Evolutionary conservation across 306 rosid species (phyloP).

Genomic region (Sophora flavescens): DNA sequence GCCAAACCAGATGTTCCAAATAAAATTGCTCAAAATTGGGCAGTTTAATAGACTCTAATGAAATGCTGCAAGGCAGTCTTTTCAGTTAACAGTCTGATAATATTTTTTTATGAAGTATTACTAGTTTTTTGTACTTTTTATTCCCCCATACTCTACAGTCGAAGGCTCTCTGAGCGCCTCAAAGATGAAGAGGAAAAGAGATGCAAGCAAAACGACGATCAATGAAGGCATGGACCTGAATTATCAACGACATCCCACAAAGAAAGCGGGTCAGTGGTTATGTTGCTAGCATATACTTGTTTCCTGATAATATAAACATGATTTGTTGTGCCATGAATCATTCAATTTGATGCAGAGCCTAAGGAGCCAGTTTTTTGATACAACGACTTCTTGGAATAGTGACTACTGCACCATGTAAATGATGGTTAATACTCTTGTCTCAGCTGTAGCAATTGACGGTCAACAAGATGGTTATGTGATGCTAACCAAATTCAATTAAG

Average conservation of each 20-base stretch:
- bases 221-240: conserved; percentile 33
- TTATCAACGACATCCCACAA: conserved; percentile 42
- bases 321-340: conserved; percentile 17
- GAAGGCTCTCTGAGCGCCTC: conserved; percentile 90
- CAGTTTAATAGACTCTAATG: conserved; percentile 12
- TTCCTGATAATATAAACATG: conserved; percentile 34
- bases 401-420: neutral
- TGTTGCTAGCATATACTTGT: conserved; percentile 15
- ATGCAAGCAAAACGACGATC: conserved; percentile 53
- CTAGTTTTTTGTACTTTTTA: neutral
- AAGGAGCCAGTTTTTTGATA: conserved; percentile 53
- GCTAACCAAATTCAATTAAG: neutral
- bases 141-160: conserved; percentile 53
- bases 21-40: conserved; percentile 19
- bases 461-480: conserved; percentile 8
- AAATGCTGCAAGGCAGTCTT: conserved; percentile 1
- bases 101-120: conserved; percentile 5
- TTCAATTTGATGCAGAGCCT: conserved; percentile 51
- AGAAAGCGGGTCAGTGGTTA: conserved; percentile 61
- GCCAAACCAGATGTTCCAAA: conserved; percentile 14
- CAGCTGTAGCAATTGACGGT: neutral
- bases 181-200: conserved; percentile 57
- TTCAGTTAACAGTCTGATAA: conserved; percentile 12
- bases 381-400: conserved; percentile 16
- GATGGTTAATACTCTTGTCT: conserved; percentile 25